Evolutionary conservation across 257 asterid genomes (phyloP).

Genomic region (Cinchona pubescens): DNA sequence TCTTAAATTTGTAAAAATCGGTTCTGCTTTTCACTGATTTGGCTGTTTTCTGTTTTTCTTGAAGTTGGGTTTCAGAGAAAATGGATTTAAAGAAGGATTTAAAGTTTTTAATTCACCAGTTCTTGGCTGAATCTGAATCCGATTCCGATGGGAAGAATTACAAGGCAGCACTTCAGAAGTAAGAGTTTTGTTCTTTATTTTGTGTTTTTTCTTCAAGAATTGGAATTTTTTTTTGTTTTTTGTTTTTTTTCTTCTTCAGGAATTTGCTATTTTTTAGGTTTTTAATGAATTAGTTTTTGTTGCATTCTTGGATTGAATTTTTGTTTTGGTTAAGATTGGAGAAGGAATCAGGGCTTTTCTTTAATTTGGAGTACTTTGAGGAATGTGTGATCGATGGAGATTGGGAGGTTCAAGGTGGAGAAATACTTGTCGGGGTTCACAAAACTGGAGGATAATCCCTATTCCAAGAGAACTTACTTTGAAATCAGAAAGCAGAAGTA

Average conservation of each 20-base stretch:
- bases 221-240: too few species aligned
- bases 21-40: constrained; percentile 15
- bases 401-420: constrained; percentile 56
- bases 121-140: constrained; percentile 26
- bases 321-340: constrained; percentile 37
- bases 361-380: constrained; percentile 54
- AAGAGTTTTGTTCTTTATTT: constrained; percentile 6
- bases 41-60: constrained; percentile 18
- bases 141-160: constrained; percentile 51
- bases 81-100: constrained; percentile 49
- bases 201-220: background rate
- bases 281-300: background rate
- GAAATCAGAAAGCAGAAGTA: constrained; percentile 58
- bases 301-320: constrained; percentile 8
- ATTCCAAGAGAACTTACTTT: constrained; percentile 53
- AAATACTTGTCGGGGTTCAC: constrained; percentile 56
- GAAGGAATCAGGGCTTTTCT: constrained; percentile 63
- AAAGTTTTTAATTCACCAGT: constrained; percentile 50
- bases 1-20: background rate
- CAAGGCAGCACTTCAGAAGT: constrained; percentile 57
- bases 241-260: too few species aligned
- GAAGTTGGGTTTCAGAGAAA: constrained; percentile 17
- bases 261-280: background rate
- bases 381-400: constrained; percentile 50
- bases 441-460: constrained; percentile 53